Evolutionary conservation across 2,329 filamentous ascomycete genomes (phyloP).

Genomic region (Alternaria sp.): DNA sequence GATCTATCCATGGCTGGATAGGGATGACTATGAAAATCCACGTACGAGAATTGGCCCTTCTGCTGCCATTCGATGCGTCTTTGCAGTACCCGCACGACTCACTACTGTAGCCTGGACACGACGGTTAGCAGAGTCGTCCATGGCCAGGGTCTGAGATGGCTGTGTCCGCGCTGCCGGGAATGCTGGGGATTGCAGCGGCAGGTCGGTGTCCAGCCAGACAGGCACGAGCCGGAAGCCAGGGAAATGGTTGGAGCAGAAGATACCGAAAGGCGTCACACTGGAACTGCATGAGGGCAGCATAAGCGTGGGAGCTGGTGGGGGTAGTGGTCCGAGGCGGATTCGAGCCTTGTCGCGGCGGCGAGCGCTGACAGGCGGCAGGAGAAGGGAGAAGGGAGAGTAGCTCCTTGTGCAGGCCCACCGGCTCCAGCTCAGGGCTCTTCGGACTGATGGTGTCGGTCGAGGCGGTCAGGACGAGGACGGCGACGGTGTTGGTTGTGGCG

Average conservation of each 20-base stretch:
- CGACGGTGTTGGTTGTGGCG: slow-evolving; percentile 13
- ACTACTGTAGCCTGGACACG: slow-evolving; percentile 56
- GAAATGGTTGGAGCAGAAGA: slow-evolving; percentile 52
- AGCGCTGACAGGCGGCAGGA: slow-evolving; percentile 23
- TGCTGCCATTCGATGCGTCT: slow-evolving; percentile 56
- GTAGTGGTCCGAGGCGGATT: slow-evolving; percentile 30
- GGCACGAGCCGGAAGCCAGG: slow-evolving; percentile 47
- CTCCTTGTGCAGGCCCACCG: slow-evolving; percentile 5
- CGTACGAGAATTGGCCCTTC: slow-evolving; percentile 60
- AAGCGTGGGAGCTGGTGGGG: slow-evolving; percentile 52
- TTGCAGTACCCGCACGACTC: slow-evolving; percentile 63
- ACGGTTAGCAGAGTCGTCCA: slow-evolving; percentile 31
- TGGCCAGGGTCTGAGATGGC: slow-evolving; percentile 18
- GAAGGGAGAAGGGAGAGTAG: slow-evolving; percentile 35
- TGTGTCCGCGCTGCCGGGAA: slow-evolving; percentile 10
- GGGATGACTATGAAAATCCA: slow-evolving; percentile 31
- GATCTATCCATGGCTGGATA: slow-evolving; percentile 15
- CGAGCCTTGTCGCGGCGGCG: slow-evolving; percentile 26
- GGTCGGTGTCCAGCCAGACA: slow-evolving; percentile 47
- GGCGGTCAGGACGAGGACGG: slow-evolving; percentile 5
- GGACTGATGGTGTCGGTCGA: slow-evolving; percentile 7
- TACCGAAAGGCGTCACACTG: slow-evolving; percentile 54
- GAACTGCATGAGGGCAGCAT: slow-evolving; percentile 55
- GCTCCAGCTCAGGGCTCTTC: not conserved
- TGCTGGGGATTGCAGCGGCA: not conserved